Evolutionary conservation across 2,329 filamentous ascomycete genomes (phyloP).

Genomic region (Epichloe gansuensis): DNA sequence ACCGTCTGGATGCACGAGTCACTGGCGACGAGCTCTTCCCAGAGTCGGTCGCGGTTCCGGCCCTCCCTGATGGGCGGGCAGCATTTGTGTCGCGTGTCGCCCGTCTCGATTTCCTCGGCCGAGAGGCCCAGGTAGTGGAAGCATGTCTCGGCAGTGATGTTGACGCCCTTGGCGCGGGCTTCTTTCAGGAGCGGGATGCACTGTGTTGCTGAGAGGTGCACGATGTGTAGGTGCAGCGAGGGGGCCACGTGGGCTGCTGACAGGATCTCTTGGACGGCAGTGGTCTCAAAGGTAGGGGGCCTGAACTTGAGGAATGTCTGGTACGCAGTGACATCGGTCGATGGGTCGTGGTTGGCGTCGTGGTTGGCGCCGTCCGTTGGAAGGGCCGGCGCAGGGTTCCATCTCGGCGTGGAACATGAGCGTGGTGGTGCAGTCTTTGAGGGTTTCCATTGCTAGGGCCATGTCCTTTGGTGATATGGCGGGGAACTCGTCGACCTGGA

Average conservation of each 20-base stretch:
- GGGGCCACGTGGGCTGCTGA: conserved; percentile 70
- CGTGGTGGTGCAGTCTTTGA: conserved; percentile 72
- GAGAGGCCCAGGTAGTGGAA: conserved; percentile 87
- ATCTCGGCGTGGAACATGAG: conserved; percentile 99
- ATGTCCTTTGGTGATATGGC: conserved; percentile 75
- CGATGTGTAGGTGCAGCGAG: conserved; percentile 76
- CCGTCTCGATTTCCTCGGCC: conserved; percentile 67
- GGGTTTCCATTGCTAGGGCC: conserved; percentile 61
- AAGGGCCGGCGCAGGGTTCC: conserved; percentile 65
- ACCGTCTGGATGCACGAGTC: conserved; percentile 82
- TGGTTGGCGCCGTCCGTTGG: neutral
- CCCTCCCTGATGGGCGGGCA: conserved; percentile 80
- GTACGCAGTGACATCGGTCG: conserved; percentile 55
- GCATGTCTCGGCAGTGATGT: conserved; percentile 88
- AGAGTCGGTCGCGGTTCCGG: conserved; percentile 72
- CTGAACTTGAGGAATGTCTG: conserved; percentile 85
- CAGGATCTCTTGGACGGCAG: conserved; percentile 77
- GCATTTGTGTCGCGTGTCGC: conserved; percentile 89
- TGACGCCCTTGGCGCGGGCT: conserved; percentile 60
- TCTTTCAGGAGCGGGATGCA: conserved; percentile 69
- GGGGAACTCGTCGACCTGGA: conserved; percentile 88
- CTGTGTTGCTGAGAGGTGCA: conserved; percentile 81
- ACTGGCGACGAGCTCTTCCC: conserved; percentile 59
- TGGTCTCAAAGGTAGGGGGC: conserved; percentile 80
- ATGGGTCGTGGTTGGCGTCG: neutral